phyloP scores from a whole-genome alignment of 306 rosid species.

The Cucurbita ficifolia region DNA sequence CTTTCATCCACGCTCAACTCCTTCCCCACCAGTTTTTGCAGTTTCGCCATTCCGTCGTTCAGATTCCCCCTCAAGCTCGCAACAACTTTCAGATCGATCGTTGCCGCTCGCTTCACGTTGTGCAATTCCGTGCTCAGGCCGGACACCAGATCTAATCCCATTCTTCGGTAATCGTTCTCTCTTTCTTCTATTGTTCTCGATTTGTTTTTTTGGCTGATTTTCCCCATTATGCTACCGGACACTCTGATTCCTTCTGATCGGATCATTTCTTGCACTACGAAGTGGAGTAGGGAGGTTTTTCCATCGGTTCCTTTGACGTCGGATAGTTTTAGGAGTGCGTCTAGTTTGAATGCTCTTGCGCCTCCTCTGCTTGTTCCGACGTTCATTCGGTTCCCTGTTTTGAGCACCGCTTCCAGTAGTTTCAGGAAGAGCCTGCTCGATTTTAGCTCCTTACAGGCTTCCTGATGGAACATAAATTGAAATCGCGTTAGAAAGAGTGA shows the following conservation, averaged over 20 bases:
- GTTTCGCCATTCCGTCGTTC: slow-evolving; percentile 36
- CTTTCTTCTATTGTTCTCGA: slow-evolving; percentile 47
- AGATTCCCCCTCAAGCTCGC: slow-evolving; percentile 55
- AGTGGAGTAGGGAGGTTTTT: slow-evolving; percentile 77
- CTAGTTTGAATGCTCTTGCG: slow-evolving; percentile 80
- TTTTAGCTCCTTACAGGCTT: slow-evolving; percentile 87
- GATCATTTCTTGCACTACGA: slow-evolving; percentile 81
- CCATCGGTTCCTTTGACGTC: slow-evolving; percentile 94
- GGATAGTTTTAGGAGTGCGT: slow-evolving; percentile 76
- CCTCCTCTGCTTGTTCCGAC: slow-evolving; percentile 96
- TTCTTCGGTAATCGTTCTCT: slow-evolving; percentile 66
- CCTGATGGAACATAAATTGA: slow-evolving; percentile 25
- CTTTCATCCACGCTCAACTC: slow-evolving; percentile 28
- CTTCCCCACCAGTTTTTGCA: slow-evolving; percentile 24
- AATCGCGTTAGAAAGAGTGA: neutral
- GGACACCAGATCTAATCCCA: slow-evolving; percentile 83
- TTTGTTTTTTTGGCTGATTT: slow-evolving; percentile 48
- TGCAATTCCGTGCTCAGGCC: slow-evolving; percentile 73
- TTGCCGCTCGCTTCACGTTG: slow-evolving; percentile 79
- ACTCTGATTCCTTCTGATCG: slow-evolving; percentile 70
- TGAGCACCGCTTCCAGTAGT: slow-evolving; percentile 75
- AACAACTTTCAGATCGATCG: slow-evolving; percentile 71
- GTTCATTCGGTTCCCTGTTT: slow-evolving; percentile 94
- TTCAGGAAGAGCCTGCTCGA: slow-evolving; percentile 93
- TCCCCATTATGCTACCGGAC: slow-evolving; percentile 91